These are phyloP conservation scores for Pugionium dolabratum DNA, from an alignment of 345 rosid species.

Conservation along the genomic window DNA sequence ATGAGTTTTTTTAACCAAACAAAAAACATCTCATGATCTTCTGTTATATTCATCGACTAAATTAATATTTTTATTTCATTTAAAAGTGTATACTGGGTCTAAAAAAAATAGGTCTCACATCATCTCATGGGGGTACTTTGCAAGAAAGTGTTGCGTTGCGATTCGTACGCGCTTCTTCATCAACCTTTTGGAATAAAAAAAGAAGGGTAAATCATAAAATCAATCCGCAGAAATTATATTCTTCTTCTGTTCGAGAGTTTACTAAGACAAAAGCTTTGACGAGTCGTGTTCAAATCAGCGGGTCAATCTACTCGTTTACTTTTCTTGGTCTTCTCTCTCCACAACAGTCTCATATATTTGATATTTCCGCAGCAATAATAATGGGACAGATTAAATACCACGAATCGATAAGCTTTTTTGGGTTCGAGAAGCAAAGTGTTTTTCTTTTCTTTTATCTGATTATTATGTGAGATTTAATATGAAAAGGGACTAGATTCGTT, in stretches of 20 bases:
- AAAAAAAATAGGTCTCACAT: conserved; percentile 25
- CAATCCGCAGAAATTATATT: not conserved
- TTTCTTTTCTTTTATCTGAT: not conserved
- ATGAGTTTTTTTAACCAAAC: no score
- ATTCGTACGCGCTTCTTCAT: not conserved
- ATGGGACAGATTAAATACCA: no score
- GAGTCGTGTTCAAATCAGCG: conserved; percentile 25
- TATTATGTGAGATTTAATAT: conserved; percentile 26
- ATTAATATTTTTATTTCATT: not conserved
- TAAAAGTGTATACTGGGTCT: no score
- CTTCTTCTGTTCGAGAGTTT: not conserved
- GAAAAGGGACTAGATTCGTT: conserved; percentile 13
- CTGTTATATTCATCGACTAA: conserved; percentile 28
- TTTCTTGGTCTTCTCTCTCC: conserved; percentile 35
- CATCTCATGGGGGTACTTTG: conserved; percentile 14
- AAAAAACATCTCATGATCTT: not conserved
- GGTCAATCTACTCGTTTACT: conserved; percentile 42
- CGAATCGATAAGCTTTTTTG: not conserved
- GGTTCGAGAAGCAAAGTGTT: conserved; percentile 28
- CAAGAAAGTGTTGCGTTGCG: conserved; percentile 4
- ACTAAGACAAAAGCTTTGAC: conserved; percentile 29
- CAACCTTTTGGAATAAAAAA: conserved; percentile 17
- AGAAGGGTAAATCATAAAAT: not conserved
- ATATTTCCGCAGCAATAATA: conserved; percentile 4
- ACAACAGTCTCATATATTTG: conserved; percentile 6